Percentiles rank a stretch among this genome's conserved stretches.
These are phyloP conservation scores for Ottelia alismoides DNA, from an alignment of 106 monocot genomes.

Conservation along the genomic window DNA sequence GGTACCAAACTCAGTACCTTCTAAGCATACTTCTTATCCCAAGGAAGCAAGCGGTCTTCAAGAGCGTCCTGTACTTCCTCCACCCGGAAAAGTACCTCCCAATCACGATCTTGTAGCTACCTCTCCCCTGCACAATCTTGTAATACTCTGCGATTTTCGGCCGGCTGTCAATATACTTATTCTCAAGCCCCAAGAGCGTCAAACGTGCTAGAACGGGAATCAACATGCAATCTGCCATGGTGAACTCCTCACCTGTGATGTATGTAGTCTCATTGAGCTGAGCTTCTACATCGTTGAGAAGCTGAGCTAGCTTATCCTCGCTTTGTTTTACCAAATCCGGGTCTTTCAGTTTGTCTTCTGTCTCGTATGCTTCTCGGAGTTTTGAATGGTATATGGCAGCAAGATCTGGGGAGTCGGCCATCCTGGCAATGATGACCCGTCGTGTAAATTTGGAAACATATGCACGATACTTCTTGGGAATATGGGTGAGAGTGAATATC, in stretches of 20 bases:
- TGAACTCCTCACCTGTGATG: conserved; percentile 62
- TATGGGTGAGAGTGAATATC: conserved; percentile 66
- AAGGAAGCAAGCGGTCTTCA: conserved; percentile 69
- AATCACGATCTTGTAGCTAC: conserved; percentile 63
- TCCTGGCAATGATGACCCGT: conserved; percentile 79
- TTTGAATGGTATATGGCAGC: conserved; percentile 79
- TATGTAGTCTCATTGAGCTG: conserved; percentile 42
- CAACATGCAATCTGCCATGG: conserved; percentile 78
- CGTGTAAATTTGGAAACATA: conserved; percentile 74
- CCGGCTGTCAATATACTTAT: conserved; percentile 54
- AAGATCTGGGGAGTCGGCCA: conserved; percentile 80
- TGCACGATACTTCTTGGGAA: conserved; percentile 48
- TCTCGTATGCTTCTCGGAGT: conserved; percentile 69
- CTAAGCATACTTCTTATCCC: conserved; percentile 50
- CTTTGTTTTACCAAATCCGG: conserved; percentile 44
- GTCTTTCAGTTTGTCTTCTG: conserved; percentile 67
- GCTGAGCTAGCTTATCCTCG: conserved; percentile 41
- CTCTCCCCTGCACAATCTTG: conserved; percentile 39
- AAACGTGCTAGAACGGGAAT: conserved; percentile 63
- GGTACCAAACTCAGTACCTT: conserved; percentile 39
- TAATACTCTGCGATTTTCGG: conserved; percentile 58
- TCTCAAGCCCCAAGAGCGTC: conserved; percentile 51
- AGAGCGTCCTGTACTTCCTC: conserved; percentile 60
- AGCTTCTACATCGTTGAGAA: conserved; percentile 77
- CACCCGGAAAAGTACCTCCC: conserved; percentile 80